These are phyloP conservation scores for Neophaeococcomyces aloes DNA, from an alignment of 2,329 filamentous ascomycete species.

Conservation along the genomic window DNA sequence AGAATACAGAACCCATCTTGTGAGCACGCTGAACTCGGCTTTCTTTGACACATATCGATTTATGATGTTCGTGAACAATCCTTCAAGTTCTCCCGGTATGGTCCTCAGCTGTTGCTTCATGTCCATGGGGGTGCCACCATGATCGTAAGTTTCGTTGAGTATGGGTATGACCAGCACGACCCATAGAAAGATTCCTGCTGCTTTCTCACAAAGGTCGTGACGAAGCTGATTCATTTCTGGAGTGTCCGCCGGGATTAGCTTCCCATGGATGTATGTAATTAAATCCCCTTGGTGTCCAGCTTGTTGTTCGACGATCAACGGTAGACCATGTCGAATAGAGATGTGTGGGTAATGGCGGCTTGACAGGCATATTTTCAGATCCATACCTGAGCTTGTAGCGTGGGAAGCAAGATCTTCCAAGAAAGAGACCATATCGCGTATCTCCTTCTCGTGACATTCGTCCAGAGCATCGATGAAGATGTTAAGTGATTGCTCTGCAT, in stretches of 20 bases:
- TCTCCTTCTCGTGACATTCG: conserved; percentile 14
- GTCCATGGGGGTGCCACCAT: conserved; percentile 22
- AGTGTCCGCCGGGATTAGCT: conserved; percentile 15
- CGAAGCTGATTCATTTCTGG: too few relatives aligned
- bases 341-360: conserved; percentile 17
- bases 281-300: conserved; percentile 18
- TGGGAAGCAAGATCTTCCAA: conserved; percentile 8
- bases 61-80: conserved; percentile 14
- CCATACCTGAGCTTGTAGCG: background rate
- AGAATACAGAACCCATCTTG: conserved; percentile 14
- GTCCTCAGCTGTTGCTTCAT: conserved; percentile 26
- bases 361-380: conserved; percentile 13
- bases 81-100: conserved; percentile 25
- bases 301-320: conserved; percentile 10
- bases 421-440: conserved; percentile 14
- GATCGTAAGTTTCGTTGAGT: conserved; percentile 29
- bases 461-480: conserved; percentile 19
- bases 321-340: conserved; percentile 9
- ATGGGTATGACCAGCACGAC: conserved; percentile 33
- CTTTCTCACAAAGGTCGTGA: background rate
- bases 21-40: conserved; percentile 22
- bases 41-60: conserved; percentile 7
- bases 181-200: conserved; percentile 35
- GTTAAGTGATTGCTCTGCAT: conserved; percentile 16
- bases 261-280: conserved; percentile 25